Evolutionary conservation across 495 filamentous ascomycete species (phyloP), one percentile per base, ranked within the genome.

Genomic region (Pseudevernia furfuracea): DNA sequence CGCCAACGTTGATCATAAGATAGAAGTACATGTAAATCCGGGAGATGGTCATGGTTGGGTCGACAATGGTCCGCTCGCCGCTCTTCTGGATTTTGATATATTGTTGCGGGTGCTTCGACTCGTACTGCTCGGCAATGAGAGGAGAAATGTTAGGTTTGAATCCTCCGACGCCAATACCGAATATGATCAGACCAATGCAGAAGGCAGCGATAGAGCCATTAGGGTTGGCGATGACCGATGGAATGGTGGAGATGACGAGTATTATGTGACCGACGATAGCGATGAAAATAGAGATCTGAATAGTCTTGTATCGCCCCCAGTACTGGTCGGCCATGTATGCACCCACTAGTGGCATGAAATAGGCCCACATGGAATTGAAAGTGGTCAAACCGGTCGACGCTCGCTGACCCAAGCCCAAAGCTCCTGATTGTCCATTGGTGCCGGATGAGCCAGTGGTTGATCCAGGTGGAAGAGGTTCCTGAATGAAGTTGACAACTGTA

Each of bases 21-120:
- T 91, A 91, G 74, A 89, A 89, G 62, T 85, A 65, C 81, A 86
- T 85, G 79, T 87, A 87, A 62, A 92, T 86, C 46, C 85, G 81
- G 74, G 89, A 86, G 63, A 88, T 81, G 11, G 88, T 91, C 57
- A 89, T 81, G 46, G 84, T 78, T 1, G 89, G 89, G 70, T 92
- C 88, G 48, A 92, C 83, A 62, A 93, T 83, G 32, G 89, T 86
- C 41, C 83, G 81, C 74, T 91, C 87, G 61, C 89, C 89, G 59
- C 79, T 84, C 73, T 82, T 80, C 41, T 74, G 74, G 38, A 74
- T 76, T 37, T 70, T 69, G 58, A 84, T 69, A 17, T 74, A 79
- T 4, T 55, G 52, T 32, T 11, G 28, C 7, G 52, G 52, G 77
- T 84, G 78, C 68, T 83, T 86, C 70, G 85, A 83, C 34, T 85